Percentiles rank a stretch among this genome's conserved stretches.
These are phyloP conservation scores for Citrus maxima DNA, from an alignment of 345 rosid genomes.

Conservation along the genomic window DNA sequence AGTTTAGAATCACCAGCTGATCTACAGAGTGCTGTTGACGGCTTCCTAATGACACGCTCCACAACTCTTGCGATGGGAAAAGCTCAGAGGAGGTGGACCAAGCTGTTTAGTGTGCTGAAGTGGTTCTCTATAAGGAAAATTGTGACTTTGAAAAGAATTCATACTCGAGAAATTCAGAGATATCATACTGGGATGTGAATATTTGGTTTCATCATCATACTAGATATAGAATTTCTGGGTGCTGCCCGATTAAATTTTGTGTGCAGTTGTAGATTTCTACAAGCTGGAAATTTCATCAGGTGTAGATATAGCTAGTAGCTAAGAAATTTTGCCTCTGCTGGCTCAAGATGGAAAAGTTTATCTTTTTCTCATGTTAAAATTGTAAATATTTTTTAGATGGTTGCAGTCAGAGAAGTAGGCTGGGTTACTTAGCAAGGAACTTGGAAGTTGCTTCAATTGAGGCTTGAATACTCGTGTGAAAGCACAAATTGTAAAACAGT, in stretches of 20 bases:
- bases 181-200: conserved; percentile 14
- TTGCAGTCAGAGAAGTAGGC: conserved; percentile 1
- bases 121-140: conserved; percentile 65
- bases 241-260: conserved; percentile 23
- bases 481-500: conserved; percentile 10
- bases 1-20: conserved; percentile 53
- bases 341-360: conserved; percentile 6
- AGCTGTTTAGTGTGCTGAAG: conserved; percentile 72
- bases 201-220: background rate
- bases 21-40: conserved; percentile 57
- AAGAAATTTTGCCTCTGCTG: conserved; percentile 5
- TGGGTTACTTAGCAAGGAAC: conserved; percentile 1
- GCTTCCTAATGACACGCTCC: conserved; percentile 46
- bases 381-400: conserved; percentile 20
- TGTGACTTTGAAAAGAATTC: conserved; percentile 40
- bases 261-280: conserved; percentile 18
- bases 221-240: background rate
- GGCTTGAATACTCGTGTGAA: conserved; percentile 4
- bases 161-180: conserved; percentile 31
- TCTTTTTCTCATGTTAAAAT: background rate
- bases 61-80: conserved; percentile 35
- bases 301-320: conserved; percentile 17
- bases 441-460: conserved; percentile 2
- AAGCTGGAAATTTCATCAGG: conserved; percentile 6
- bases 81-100: conserved; percentile 89